These are phyloP conservation scores for Cordyceps javanica DNA, from an alignment of 2,329 filamentous ascomycete species.

Conservation along the genomic window DNA sequence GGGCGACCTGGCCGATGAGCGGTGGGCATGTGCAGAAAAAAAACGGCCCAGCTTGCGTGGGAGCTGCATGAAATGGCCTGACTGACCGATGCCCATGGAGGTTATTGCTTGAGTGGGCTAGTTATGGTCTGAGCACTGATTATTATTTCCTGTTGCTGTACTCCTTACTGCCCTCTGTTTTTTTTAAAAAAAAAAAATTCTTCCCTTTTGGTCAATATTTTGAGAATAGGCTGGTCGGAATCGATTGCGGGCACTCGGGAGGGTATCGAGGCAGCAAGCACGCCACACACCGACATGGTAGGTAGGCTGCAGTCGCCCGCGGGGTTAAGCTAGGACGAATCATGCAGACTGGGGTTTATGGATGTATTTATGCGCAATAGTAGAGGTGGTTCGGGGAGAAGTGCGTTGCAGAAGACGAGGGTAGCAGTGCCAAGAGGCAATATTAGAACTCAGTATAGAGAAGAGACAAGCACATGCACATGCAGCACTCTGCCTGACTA, in stretches of 20 bases:
- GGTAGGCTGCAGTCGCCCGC: too few relatives aligned
- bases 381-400: too few relatives aligned
- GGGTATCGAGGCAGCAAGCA: neutral
- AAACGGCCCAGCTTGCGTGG: neutral
- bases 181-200: too few relatives aligned
- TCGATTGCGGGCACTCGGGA: neutral
- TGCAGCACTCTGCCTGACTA: too few relatives aligned
- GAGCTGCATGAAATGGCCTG: neutral
- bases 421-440: too few relatives aligned
- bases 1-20: neutral
- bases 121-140: neutral
- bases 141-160: neutral
- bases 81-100: neutral
- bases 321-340: too few relatives aligned
- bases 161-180: too few relatives aligned
- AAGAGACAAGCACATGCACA: too few relatives aligned
- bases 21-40: slow-evolving; percentile 5
- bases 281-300: neutral
- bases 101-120: neutral
- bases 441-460: too few relatives aligned
- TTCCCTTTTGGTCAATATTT: neutral
- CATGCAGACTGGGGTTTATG: too few relatives aligned
- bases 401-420: too few relatives aligned
- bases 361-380: too few relatives aligned
- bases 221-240: neutral